Base-by-base conservation (phyloP, 1,139 yeast species). In the Geotrichum fermentans region DNA sequence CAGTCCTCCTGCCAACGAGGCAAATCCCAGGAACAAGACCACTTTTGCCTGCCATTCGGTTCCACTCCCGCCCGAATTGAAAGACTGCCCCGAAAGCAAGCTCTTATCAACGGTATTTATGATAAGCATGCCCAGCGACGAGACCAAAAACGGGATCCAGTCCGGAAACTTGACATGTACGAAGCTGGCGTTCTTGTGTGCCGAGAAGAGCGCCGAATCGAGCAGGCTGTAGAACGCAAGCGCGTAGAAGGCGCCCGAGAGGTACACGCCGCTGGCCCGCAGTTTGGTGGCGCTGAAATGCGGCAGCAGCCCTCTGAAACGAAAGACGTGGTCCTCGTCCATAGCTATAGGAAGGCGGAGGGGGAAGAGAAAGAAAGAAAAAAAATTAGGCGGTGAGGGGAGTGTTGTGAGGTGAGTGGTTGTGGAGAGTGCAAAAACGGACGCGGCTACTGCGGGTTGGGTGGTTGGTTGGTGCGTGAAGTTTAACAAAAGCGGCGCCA, bases 41-140 rank as follows among this genome's bases (percentile, higher is more conserved):
- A 89, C 82, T 59, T 96, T 76, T 16, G 97, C 97, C 53, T 92
- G 95, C 96, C 97, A 89, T 30, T 92, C 89, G 49, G 88, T 80
- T 18, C 79, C 66, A 20, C 73, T 68, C n/a, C 44, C 43, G n/a
- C 78, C 74, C 34, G 79, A 78, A 52, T 83, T 62, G 40, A 65
- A 74, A 32, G 80, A 72, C 52, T 74, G 71, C 49, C 74, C 77
- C 51, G 85, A 68, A 55, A 90, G 73, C 56, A 89, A 80, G 44
- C 82, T 75, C 67, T 92, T 92, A 61, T 92, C 98, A 45, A 92
- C 88, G 4, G 95, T 82, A 61, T 88, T 92, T 54, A 92, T 95
- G 55, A 90, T 84, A 45, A 90, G 70, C 90, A 90, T 90, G 5
- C 98, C 98, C 41, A 88, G 67, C 0, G 94, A 79, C 4, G 96